Base-by-base conservation (phyloP, 1,139 yeast genomes). In the Geotrichum candidum region DNA sequence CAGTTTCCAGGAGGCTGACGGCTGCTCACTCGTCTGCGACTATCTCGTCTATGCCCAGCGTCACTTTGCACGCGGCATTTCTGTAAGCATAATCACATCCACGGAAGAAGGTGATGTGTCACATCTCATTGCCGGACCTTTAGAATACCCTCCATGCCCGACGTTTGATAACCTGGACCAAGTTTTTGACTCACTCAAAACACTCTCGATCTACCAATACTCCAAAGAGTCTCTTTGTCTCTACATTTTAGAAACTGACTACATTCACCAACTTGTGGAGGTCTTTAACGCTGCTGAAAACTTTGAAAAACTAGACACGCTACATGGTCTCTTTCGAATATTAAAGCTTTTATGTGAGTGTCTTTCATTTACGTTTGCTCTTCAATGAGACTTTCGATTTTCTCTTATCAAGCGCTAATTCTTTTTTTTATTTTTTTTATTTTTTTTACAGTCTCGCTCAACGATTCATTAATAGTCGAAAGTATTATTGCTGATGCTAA, bases 1-100 rank as follows among this genome's bases (percentile, higher is more conserved):
- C 53, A 88, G 96, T 59, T 94, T 94, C 74, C 97, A 94, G 73
- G 98, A 91, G 70, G 85, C 90, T 51, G 89, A 87, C 59, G 98
- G 98, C 0, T 94, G 99, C 73, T 83, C 89, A 18, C 84, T 86
- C 18, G 73, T 92, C 57, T 90, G 97, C 72, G 94, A 90, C 59
- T 91, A 90, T 70, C 81, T 91, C 52, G 83, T 89, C 25, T 80
- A 80, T 62, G 85, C 85, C 1, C 96, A 88, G 70, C 85, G 83
- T 65, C 77, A 79, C 57, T 67, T 82, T 25, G 88, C 89, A 65
- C 88, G 87, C 3, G 81, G 82, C 56, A 89, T 90, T 10, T 86
- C 94, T 2, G 77, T 90, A 23, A 86, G 88, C 59, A 90, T 89
- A 13, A 78, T 86, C 58, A 84, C 90, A 15, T 80, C 78, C 74